phyloP scores from a whole-genome alignment of 2,329 filamentous ascomycete species.

The Nemania serpens region DNA sequence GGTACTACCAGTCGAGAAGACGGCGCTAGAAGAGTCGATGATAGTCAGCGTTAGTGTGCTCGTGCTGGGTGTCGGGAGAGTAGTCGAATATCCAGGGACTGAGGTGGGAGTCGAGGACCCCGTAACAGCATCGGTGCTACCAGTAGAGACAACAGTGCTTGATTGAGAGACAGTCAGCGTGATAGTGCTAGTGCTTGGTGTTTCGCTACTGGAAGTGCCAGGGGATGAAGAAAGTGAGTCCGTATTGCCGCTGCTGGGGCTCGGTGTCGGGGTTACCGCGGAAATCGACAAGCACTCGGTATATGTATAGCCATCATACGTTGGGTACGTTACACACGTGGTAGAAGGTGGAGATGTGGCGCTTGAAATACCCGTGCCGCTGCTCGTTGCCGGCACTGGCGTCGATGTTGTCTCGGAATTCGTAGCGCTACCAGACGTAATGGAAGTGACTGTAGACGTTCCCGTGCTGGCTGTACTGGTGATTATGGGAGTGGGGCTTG shows the following conservation, averaged over 20 bases:
- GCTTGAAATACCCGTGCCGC: not conserved
- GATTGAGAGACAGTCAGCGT: conserved; percentile 15
- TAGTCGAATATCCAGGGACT: conserved; percentile 10
- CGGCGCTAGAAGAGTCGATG: conserved; percentile 12
- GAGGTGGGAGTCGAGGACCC: conserved; percentile 5
- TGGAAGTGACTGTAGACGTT: conserved; percentile 5
- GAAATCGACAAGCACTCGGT: conserved; percentile 32
- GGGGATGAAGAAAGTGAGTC: not conserved
- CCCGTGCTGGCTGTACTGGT: not conserved
- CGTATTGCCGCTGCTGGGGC: conserved; percentile 7
- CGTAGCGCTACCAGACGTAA: conserved; percentile 9
- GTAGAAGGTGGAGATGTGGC: conserved; percentile 24
- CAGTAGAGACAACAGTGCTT: conserved; percentile 14
- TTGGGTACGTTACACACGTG: conserved; percentile 30
- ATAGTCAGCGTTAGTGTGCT: conserved; percentile 13
- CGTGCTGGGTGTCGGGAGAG: conserved; percentile 9
- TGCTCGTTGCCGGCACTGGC: conserved; percentile 5
- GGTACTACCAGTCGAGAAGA: conserved; percentile 22
- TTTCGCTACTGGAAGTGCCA: conserved; percentile 1
- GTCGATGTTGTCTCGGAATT: conserved; percentile 15
- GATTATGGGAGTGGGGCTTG: conserved; percentile 2
- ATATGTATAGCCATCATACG: conserved; percentile 29
- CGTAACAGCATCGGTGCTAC: conserved; percentile 24
- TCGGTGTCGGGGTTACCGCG: conserved; percentile 5
- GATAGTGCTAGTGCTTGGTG: conserved; percentile 18